Conservation (phyloP, 768 basidiomycete genomes). For the Fibroporia radiculosa region DNA sequence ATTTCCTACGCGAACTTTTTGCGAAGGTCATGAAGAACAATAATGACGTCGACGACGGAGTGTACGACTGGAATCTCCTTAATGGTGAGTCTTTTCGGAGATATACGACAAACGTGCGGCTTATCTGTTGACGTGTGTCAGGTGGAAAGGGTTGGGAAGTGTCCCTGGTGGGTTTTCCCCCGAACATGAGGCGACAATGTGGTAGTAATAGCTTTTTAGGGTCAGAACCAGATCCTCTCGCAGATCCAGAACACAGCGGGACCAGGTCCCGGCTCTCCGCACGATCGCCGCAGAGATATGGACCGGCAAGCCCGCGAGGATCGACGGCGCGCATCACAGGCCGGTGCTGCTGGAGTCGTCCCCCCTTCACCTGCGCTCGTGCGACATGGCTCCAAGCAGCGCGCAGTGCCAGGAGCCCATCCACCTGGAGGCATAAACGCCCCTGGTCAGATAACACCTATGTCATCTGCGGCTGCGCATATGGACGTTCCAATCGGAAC, state of each 20-base stretch:
- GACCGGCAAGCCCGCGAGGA: conserved; percentile 56
- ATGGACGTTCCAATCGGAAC: conserved; percentile 61
- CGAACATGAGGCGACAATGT: background rate
- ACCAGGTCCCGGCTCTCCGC: conserved; percentile 32
- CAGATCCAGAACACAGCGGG: conserved; percentile 51
- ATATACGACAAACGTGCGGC: conserved; percentile 2
- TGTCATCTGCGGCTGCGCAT: conserved; percentile 62
- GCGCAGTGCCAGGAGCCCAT: conserved; percentile 47
- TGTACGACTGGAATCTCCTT: conserved; percentile 94
- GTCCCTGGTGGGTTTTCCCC: conserved; percentile 46
- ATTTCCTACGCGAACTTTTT: conserved; percentile 93
- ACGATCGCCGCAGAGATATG: conserved; percentile 52
- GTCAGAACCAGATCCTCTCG: conserved; percentile 56
- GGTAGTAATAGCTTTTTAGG: conserved; percentile 26
- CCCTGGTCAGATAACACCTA: conserved; percentile 57
- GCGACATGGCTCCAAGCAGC: conserved; percentile 64
- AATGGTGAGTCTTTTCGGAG: conserved; percentile 46
- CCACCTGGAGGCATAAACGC: conserved; percentile 41
- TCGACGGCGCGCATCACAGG: conserved; percentile 55
- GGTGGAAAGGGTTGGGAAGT: conserved; percentile 95
- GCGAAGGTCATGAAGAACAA: conserved; percentile 89
- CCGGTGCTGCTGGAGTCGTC: conserved; percentile 44
- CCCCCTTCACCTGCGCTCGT: conserved; percentile 77
- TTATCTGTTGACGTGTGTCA: conserved; percentile 21
- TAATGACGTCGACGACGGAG: conserved; percentile 84